Evolutionary conservation across 108 stramenopile species (phyloP).

Genomic region (Mediolabrus comicus): DNA sequence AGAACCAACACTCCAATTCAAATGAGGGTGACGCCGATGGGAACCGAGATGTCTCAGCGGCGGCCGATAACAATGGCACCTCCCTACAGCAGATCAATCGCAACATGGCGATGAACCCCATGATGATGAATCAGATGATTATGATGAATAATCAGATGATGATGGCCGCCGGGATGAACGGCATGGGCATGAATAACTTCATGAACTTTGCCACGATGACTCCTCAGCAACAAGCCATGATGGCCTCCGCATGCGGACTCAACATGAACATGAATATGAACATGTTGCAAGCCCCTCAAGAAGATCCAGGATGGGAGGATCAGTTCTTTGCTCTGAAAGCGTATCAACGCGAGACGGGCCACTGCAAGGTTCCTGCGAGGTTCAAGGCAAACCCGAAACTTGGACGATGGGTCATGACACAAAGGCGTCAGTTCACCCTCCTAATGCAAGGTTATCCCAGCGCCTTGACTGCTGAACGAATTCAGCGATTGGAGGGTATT

Average conservation of each 20-base stretch:
- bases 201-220: neutral
- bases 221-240: neutral
- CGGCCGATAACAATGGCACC: neutral
- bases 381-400: conserved; percentile 58
- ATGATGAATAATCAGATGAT: neutral
- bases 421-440: conserved; percentile 49
- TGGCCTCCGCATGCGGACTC: neutral
- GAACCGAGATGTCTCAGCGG: neutral
- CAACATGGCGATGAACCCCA: neutral
- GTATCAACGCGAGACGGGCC: conserved; percentile 21
- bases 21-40: neutral
- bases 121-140: neutral
- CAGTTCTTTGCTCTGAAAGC: conserved; percentile 13
- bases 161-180: neutral
- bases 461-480: conserved; percentile 54
- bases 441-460: conserved; percentile 27
- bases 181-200: neutral
- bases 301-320: conserved; percentile 25
- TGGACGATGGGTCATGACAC: conserved; percentile 71
- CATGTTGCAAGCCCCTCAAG: neutral
- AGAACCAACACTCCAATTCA: neutral
- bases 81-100: neutral
- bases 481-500: conserved; percentile 56
- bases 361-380: conserved; percentile 59
- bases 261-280: neutral